phyloP scores from a whole-genome alignment of 148 eudicot species.

The Arbutus unedo region DNA sequence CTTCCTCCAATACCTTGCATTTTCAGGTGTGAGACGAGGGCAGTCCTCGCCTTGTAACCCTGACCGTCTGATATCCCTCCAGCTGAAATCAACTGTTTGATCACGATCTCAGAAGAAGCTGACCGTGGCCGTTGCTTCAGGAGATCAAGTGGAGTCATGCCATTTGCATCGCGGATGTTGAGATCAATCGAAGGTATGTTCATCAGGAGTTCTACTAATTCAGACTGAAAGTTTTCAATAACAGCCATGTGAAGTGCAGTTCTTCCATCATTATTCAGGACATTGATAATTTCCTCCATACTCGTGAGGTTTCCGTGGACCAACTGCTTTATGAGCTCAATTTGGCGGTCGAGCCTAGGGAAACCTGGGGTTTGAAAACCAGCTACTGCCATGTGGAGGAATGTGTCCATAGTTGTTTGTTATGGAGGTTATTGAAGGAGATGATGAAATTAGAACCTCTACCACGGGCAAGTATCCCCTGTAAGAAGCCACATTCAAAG shows the following conservation, averaged over 20 bases:
- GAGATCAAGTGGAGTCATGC: constrained; percentile 65
- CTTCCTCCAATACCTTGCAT: too few relatives aligned
- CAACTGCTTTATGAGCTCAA: constrained; percentile 53
- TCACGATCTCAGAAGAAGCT: constrained; percentile 41
- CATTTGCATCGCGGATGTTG: constrained; percentile 48
- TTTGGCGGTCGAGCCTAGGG: constrained; percentile 55
- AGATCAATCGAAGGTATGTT: constrained; percentile 38
- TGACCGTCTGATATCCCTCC: constrained; percentile 47
- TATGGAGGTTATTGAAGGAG: constrained; percentile 38
- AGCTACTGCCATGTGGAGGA: constrained; percentile 74
- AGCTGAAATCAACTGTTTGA: constrained; percentile 48
- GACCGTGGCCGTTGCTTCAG: constrained; percentile 55
- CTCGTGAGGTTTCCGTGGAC: constrained; percentile 28
- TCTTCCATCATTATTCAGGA: constrained; percentile 59
- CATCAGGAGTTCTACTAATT: constrained; percentile 63
- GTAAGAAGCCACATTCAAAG: constrained; percentile 77
- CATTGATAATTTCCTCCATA: constrained; percentile 54
- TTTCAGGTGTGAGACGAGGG: constrained; percentile 37
- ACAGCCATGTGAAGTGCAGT: constrained; percentile 82
- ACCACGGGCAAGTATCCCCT: constrained; percentile 50
- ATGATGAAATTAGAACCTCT: constrained; percentile 39
- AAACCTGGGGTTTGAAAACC: constrained; percentile 72
- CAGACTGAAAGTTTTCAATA: constrained; percentile 43
- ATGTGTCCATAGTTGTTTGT: constrained; percentile 70
- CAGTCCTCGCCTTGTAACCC: constrained; percentile 32